Conservation (phyloP, 805 yeast species). For the Lachancea lanzarotensis region DNA sequence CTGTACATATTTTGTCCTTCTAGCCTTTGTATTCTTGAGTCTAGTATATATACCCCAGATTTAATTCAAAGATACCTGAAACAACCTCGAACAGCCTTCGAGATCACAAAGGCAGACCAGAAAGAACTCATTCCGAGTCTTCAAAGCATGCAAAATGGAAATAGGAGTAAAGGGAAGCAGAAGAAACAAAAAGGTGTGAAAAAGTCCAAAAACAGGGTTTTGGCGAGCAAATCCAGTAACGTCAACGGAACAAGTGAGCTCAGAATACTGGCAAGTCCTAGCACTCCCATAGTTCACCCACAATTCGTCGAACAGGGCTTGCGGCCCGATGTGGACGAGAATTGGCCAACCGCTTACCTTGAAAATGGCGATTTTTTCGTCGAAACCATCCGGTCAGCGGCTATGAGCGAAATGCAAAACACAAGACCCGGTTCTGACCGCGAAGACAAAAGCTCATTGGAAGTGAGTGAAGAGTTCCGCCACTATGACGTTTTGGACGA, state of each 20-base stretch:
- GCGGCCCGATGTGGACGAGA: background rate
- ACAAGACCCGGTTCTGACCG: background rate
- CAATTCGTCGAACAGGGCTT: background rate
- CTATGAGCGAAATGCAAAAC: background rate
- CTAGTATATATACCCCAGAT: background rate
- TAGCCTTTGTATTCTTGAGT: background rate
- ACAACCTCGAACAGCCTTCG: background rate
- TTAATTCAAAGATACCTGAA: background rate
- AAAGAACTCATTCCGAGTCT: background rate
- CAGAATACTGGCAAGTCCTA: background rate
- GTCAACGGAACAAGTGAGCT: background rate
- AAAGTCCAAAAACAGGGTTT: background rate
- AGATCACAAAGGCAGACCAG: background rate
- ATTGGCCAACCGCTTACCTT: conserved; percentile 2
- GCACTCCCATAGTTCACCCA: background rate
- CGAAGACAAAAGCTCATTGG: background rate
- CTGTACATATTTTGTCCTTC: background rate
- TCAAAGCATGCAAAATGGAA: background rate
- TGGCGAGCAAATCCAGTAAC: conserved; percentile 3
- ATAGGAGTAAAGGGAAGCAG: background rate
- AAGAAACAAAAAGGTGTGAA: background rate
- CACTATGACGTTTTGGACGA: conserved; percentile 6
- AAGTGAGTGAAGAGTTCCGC: background rate
- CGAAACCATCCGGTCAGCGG: conserved; percentile 7
- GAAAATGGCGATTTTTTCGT: conserved; percentile 7